Percentiles rank a stretch among this genome's conserved stretches.
Evolutionary conservation across 768 basidiomycete species (phyloP).

Genomic region (Trichaptum fuscoviolaceum): DNA sequence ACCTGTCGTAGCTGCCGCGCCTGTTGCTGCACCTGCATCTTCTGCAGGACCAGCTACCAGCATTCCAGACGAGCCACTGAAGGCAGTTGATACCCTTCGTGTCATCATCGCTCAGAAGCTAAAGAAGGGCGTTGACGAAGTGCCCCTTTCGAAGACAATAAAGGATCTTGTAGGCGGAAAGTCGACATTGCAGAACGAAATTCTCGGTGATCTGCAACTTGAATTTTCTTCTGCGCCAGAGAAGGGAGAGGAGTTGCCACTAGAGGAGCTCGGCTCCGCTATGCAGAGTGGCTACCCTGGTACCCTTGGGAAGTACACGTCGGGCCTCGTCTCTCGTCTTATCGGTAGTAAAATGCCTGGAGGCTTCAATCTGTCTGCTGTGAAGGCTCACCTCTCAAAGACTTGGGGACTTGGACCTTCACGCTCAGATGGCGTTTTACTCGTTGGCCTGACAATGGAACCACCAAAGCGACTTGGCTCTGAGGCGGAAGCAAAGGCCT

Average conservation of each 20-base stretch:
- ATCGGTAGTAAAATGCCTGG: slow-evolving; percentile 98
- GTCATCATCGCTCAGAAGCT: slow-evolving; percentile 95
- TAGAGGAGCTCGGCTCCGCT: slow-evolving; percentile 91
- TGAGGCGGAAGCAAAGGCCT: slow-evolving; percentile 89
- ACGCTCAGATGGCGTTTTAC: slow-evolving; percentile 84
- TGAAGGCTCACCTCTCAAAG: slow-evolving; percentile 86
- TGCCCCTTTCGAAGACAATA: slow-evolving; percentile 89
- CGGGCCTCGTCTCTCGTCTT: slow-evolving; percentile 83
- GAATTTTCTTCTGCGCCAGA: slow-evolving; percentile 95
- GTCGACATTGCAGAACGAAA: slow-evolving; percentile 98
- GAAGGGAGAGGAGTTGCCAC: slow-evolving; percentile 95
- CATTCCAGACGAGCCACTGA: slow-evolving; percentile 88
- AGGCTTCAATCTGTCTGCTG: slow-evolving; percentile 91
- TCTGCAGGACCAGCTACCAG: slow-evolving; percentile 60
- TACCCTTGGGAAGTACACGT: slow-evolving; percentile 90
- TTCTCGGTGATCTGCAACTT: slow-evolving; percentile 91
- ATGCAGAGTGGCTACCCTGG: slow-evolving; percentile 78
- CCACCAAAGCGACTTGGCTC: slow-evolving; percentile 90
- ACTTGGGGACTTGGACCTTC: slow-evolving; percentile 92
- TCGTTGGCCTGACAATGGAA: slow-evolving; percentile 89
- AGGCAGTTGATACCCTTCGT: slow-evolving; percentile 82
- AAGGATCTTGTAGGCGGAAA: slow-evolving; percentile 99
- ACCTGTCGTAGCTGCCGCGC: slow-evolving; percentile 36
- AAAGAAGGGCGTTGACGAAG: slow-evolving; percentile 89
- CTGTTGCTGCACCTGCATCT: slow-evolving; percentile 36